phyloP scores from a whole-genome alignment of 1,284 basidiomycete genomes.

The Cutaneotrichosporon curvatum region DNA sequence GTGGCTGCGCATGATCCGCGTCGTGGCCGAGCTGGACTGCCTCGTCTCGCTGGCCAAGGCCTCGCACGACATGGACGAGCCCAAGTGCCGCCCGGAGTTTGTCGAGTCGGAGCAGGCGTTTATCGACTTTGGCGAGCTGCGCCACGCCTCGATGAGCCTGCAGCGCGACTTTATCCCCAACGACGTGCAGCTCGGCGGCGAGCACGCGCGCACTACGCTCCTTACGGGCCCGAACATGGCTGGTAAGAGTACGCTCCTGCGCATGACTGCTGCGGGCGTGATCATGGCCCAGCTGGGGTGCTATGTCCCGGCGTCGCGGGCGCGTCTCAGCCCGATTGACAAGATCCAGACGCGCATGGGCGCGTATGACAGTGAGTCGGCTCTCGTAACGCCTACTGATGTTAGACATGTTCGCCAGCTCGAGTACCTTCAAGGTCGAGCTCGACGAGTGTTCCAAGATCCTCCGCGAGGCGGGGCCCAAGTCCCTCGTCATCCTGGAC shows the following conservation, averaged over 20 bases:
- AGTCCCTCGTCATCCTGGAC: slow-evolving; percentile 88
- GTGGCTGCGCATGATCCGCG: slow-evolving; percentile 65
- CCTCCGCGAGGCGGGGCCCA: slow-evolving; percentile 79
- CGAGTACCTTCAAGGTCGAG: slow-evolving; percentile 94
- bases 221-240: slow-evolving; percentile 82
- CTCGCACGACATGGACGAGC: slow-evolving; percentile 82
- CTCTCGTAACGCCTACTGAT: neutral
- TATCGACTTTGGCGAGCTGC: slow-evolving; percentile 68
- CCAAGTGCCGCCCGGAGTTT: slow-evolving; percentile 82
- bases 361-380: slow-evolving; percentile 68
- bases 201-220: slow-evolving; percentile 68
- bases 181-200: slow-evolving; percentile 70
- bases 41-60: slow-evolving; percentile 86
- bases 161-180: slow-evolving; percentile 87
- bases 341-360: slow-evolving; percentile 97
- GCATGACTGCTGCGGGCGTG: slow-evolving; percentile 93
- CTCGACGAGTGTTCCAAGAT: slow-evolving; percentile 92
- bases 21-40: slow-evolving; percentile 85
- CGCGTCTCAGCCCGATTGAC: slow-evolving; percentile 82
- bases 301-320: slow-evolving; percentile 79
- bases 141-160: slow-evolving; percentile 77
- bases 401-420: slow-evolving; percentile 78
- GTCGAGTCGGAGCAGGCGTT: slow-evolving; percentile 71
- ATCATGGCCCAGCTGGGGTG: slow-evolving; percentile 99
- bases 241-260: slow-evolving; percentile 76